phyloP scores from a whole-genome alignment of 1,139 yeast species.

The Fermentozyma sake region DNA sequence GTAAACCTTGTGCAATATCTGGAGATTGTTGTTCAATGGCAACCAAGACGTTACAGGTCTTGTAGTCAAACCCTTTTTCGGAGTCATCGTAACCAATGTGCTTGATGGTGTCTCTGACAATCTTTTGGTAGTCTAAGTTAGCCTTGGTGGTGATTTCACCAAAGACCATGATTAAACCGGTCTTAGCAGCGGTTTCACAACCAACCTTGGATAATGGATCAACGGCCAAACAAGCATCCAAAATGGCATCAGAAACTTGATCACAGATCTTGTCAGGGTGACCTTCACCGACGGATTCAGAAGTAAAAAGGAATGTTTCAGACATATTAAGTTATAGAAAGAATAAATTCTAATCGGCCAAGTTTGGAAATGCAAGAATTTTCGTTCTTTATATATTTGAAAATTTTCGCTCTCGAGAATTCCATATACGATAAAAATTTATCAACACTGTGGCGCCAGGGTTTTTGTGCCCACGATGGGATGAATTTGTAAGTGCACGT shows the following conservation, averaged over 20 bases:
- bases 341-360: not conserved
- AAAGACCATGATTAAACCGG: constrained; percentile 98
- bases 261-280: constrained; percentile 99
- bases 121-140: constrained; percentile 89
- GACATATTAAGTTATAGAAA: not conserved
- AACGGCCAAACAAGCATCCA: constrained; percentile 93
- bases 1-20: constrained; percentile 99
- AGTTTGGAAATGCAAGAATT: too few species aligned
- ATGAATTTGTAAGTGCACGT: too few species aligned
- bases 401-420: too few species aligned
- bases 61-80: constrained; percentile 97
- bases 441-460: too few species aligned
- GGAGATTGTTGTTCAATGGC: constrained; percentile 99
- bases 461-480: too few species aligned
- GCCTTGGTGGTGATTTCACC: constrained; percentile 99
- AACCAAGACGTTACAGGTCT: constrained; percentile 97
- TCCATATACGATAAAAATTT: too few species aligned
- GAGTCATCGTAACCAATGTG: constrained; percentile 97
- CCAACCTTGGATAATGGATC: constrained; percentile 99
- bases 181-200: constrained; percentile 98
- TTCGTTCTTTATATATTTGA: too few species aligned
- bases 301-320: constrained; percentile 72
- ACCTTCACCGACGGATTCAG: constrained; percentile 98
- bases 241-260: constrained; percentile 97
- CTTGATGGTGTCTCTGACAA: constrained; percentile 96